Evolutionary conservation across 371 early-diverging fungal genomes (phyloP).

Genomic region (Mucor racemosus): DNA sequence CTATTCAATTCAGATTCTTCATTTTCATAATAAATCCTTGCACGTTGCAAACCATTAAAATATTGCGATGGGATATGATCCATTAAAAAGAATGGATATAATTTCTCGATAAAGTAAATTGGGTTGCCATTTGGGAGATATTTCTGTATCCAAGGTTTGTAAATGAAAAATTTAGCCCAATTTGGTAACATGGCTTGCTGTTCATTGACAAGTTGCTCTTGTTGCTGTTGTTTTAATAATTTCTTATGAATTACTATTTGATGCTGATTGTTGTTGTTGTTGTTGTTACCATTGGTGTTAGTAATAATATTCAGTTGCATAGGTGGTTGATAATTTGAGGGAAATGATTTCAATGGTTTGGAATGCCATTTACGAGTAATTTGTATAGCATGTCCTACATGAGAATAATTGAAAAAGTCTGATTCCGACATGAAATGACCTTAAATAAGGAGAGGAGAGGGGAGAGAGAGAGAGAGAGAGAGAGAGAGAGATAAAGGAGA

Average conservation of each 20-base stretch:
- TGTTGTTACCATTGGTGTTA: not conserved
- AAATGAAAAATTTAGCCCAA: conserved; percentile 21
- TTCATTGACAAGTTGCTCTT: not conserved
- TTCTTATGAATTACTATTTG: not conserved
- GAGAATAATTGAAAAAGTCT: conserved; percentile 33
- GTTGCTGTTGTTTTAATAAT: not conserved
- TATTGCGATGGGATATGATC: conserved; percentile 40
- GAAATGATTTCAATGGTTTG: conserved; percentile 30
- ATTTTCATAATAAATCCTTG: conserved; percentile 27
- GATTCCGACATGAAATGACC: conserved; percentile 28
- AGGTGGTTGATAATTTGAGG: conserved; percentile 32
- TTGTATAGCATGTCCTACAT: conserved; percentile 17
- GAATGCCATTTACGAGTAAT: conserved; percentile 31
- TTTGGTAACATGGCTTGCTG: conserved; percentile 14
- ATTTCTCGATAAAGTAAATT: conserved; percentile 24
- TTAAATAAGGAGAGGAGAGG: not conserved
- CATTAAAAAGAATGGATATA: conserved; percentile 33
- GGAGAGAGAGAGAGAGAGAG: not conserved
- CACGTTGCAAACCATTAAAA: conserved; percentile 29
- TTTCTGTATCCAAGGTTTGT: conserved; percentile 9
- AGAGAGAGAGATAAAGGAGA: not conserved
- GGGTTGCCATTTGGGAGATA: conserved; percentile 24
- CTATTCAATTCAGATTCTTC: not conserved
- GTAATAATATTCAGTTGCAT: conserved; percentile 28
- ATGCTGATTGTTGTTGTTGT: not conserved